These are phyloP conservation scores for Juglanconis juglandina DNA, from an alignment of 2,329 filamentous ascomycete species.

Conservation along the genomic window DNA sequence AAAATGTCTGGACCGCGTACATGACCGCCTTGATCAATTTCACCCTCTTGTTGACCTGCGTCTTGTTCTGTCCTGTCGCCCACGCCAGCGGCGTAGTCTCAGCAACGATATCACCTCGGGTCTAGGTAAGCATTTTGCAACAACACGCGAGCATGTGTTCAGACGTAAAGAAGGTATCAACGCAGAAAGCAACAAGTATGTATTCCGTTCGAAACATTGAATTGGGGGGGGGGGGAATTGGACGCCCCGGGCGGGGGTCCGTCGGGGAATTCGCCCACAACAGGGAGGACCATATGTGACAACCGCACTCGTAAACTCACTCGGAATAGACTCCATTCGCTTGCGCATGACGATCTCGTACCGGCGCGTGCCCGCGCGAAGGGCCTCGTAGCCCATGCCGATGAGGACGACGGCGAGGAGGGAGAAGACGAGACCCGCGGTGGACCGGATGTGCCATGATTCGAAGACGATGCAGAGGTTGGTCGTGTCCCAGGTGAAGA, in stretches of 20 bases:
- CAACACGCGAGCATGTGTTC: neutral
- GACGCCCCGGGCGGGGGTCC: too few relatives aligned
- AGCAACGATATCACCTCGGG: constrained; percentile 45
- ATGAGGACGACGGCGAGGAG: constrained; percentile 78
- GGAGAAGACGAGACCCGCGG: constrained; percentile 72
- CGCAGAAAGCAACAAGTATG: neutral
- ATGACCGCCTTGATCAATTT: constrained; percentile 77
- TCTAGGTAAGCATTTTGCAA: constrained; percentile 20
- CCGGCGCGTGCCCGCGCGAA: constrained; percentile 71
- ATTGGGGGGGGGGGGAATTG: too few relatives aligned
- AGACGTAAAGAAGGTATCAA: neutral
- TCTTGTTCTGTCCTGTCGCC: constrained; percentile 67
- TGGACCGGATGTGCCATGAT: constrained; percentile 80
- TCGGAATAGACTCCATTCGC: constrained; percentile 46
- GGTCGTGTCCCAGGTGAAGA: constrained; percentile 92
- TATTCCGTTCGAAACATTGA: neutral
- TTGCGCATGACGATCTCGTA: constrained; percentile 64
- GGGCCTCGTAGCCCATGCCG: constrained; percentile 87
- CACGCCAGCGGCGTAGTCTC: constrained; percentile 61
- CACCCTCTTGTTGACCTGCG: constrained; percentile 59
- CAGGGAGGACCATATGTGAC: constrained; percentile 5
- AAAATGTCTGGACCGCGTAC: constrained; percentile 94
- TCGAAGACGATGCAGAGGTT: constrained; percentile 96
- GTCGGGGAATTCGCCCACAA: too few relatives aligned
- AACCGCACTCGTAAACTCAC: constrained; percentile 39